phyloP scores from a whole-genome alignment of 257 asterid species.

The Eustoma russellianum region DNA sequence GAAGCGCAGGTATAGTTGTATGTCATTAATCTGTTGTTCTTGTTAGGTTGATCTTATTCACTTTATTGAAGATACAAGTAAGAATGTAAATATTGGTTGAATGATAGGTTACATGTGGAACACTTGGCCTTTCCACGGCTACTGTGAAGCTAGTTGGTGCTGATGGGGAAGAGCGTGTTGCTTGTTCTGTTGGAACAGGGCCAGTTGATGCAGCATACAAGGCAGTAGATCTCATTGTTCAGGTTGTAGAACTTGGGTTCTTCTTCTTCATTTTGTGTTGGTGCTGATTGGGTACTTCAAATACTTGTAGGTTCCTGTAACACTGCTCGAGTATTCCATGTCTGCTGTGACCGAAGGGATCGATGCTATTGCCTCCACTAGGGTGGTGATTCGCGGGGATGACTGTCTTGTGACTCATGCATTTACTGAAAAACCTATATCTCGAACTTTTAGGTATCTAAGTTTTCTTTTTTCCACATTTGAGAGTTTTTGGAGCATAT shows the following conservation, averaged over 20 bases:
- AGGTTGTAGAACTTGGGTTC: slow-evolving; percentile 40
- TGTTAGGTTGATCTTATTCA: no score
- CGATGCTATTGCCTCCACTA: slow-evolving; percentile 83
- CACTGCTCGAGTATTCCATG: slow-evolving; percentile 75
- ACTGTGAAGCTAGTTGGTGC: slow-evolving; percentile 71
- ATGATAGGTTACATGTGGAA: slow-evolving; percentile 80
- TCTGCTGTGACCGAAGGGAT: slow-evolving; percentile 83
- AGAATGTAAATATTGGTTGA: background rate
- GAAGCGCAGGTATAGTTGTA: slow-evolving; percentile 56
- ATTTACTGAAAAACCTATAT: slow-evolving; percentile 42
- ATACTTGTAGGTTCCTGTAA: slow-evolving; percentile 55
- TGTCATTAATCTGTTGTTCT: no score
- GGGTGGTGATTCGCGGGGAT: slow-evolving; percentile 68
- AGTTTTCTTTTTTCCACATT: background rate
- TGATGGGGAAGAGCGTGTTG: slow-evolving; percentile 50
- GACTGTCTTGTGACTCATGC: slow-evolving; percentile 53
- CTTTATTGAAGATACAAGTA: background rate
- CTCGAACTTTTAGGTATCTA: slow-evolving; percentile 69
- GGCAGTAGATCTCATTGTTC: slow-evolving; percentile 76
- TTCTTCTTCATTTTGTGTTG: background rate
- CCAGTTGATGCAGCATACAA: slow-evolving; percentile 96
- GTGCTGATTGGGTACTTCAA: background rate
- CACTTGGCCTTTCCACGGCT: slow-evolving; percentile 92
- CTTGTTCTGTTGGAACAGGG: slow-evolving; percentile 93
- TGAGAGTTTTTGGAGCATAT: background rate